These are phyloP conservation scores for Cercophora scortea DNA, from an alignment of 495 filamentous ascomycete species.

Conservation along the genomic window DNA sequence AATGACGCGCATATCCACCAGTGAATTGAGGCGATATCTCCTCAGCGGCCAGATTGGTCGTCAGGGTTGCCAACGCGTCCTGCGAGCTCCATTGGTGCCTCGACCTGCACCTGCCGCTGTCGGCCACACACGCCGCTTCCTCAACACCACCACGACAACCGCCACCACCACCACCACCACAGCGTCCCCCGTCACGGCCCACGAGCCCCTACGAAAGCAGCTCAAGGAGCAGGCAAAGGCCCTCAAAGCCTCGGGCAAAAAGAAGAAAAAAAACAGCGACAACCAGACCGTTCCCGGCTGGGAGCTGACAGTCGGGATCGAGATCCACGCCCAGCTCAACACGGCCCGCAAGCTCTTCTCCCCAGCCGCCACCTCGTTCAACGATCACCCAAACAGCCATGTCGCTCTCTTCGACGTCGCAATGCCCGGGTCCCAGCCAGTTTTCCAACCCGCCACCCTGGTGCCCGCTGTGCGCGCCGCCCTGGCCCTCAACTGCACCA, in stretches of 20 bases:
- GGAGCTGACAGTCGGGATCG: slow-evolving; percentile 91
- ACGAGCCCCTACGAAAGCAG: slow-evolving; percentile 57
- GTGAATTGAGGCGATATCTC: slow-evolving; percentile 39
- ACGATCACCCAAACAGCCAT: slow-evolving; percentile 69
- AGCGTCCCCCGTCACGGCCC: background rate
- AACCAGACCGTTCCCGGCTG: slow-evolving; percentile 55
- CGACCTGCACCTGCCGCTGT: background rate
- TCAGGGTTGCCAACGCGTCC: slow-evolving; percentile 30
- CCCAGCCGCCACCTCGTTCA: slow-evolving; percentile 56
- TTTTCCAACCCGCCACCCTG: slow-evolving; percentile 75
- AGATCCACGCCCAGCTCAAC: slow-evolving; percentile 95
- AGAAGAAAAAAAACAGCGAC: slow-evolving; percentile 33
- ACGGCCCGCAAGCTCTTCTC: slow-evolving; percentile 82
- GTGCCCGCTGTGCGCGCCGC: slow-evolving; percentile 87
- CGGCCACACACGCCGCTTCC: background rate
- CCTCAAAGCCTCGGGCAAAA: slow-evolving; percentile 29
- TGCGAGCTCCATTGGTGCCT: background rate
- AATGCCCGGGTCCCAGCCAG: slow-evolving; percentile 79
- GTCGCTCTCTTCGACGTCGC: slow-evolving; percentile 86
- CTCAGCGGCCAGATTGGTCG: slow-evolving; percentile 34
- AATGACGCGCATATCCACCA: slow-evolving; percentile 29
- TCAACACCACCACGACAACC: background rate
- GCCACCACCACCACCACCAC: background rate
- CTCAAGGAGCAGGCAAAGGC: slow-evolving; percentile 64
- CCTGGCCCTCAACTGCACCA: slow-evolving; percentile 69